A percentile compares a stretch with the other conserved stretches of the same genome.
phyloP scores from a whole-genome alignment of 768 basidiomycete species.

The Termitomyces sp. region DNA sequence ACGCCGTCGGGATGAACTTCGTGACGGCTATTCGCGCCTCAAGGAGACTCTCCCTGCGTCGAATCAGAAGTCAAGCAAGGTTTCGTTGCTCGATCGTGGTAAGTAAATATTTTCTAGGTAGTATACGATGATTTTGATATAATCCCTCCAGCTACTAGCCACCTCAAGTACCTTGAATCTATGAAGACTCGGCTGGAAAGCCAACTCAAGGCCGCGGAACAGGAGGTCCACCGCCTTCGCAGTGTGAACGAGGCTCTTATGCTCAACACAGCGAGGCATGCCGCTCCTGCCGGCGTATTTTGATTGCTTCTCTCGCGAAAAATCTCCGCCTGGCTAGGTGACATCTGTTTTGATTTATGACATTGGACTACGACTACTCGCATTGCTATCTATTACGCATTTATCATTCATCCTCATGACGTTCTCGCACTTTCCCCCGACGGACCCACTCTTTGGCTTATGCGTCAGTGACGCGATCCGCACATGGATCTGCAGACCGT shows the following conservation, averaged over 20 bases:
- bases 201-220: slow-evolving; percentile 72
- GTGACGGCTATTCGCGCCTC: slow-evolving; percentile 87
- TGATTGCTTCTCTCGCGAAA: slow-evolving; percentile 11
- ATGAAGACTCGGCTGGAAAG: slow-evolving; percentile 71
- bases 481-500: slow-evolving; percentile 25
- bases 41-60: slow-evolving; percentile 86
- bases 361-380: slow-evolving; percentile 30
- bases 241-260: slow-evolving; percentile 87
- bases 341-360: slow-evolving; percentile 50
- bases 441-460: slow-evolving; percentile 31
- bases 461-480: slow-evolving; percentile 29
- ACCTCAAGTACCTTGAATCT: slow-evolving; percentile 84
- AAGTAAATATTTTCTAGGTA: slow-evolving; percentile 19
- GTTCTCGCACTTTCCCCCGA: slow-evolving; percentile 26
- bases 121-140: slow-evolving; percentile 8
- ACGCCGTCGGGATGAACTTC: slow-evolving; percentile 85
- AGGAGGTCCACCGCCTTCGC: slow-evolving; percentile 76
- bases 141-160: slow-evolving; percentile 57
- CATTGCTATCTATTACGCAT: slow-evolving; percentile 44
- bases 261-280: slow-evolving; percentile 78
- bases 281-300: slow-evolving; percentile 29
- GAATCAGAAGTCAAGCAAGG: slow-evolving; percentile 93
- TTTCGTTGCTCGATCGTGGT: slow-evolving; percentile 84
- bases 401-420: slow-evolving; percentile 23
- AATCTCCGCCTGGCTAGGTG: slow-evolving; percentile 55